Conservation (phyloP, 768 basidiomycete species). For the Pleurotus eryngii region DNA sequence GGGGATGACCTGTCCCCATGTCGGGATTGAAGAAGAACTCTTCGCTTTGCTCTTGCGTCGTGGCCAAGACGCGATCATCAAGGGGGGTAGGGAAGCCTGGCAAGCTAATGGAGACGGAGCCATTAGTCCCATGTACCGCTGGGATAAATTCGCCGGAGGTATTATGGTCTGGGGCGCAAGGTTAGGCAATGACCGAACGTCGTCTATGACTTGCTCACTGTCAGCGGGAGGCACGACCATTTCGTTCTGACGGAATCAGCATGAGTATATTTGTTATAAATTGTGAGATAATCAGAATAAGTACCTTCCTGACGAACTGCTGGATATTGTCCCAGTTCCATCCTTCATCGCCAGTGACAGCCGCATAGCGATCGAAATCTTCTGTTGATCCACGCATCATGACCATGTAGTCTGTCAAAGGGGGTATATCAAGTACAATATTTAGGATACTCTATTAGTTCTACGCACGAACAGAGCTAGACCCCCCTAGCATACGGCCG, state of each 20-base stretch:
- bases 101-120: conserved; percentile 29
- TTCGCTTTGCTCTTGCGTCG: conserved; percentile 27
- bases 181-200: neutral
- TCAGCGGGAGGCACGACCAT: conserved; percentile 34
- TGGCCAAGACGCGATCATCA: conserved; percentile 32
- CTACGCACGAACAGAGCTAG: conserved; percentile 27
- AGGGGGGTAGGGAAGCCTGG: conserved; percentile 25
- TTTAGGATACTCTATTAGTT: neutral
- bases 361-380: conserved; percentile 32
- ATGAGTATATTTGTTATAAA: conserved; percentile 27
- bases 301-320: conserved; percentile 29
- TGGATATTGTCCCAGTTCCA: conserved; percentile 36
- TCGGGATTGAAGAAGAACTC: conserved; percentile 35
- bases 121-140: conserved; percentile 31
- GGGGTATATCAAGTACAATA: neutral
- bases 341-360: conserved; percentile 29
- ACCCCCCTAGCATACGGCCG: conserved; percentile 29
- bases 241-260: conserved; percentile 27
- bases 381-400: conserved; percentile 29
- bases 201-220: neutral
- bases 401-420: conserved; percentile 16
- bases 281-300: conserved; percentile 12
- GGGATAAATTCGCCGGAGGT: conserved; percentile 35
- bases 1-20: conserved; percentile 27
- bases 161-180: conserved; percentile 19